Base-by-base conservation (phyloP, 2,329 filamentous ascomycete genomes). In the Paecilomyces variotii region DNA sequence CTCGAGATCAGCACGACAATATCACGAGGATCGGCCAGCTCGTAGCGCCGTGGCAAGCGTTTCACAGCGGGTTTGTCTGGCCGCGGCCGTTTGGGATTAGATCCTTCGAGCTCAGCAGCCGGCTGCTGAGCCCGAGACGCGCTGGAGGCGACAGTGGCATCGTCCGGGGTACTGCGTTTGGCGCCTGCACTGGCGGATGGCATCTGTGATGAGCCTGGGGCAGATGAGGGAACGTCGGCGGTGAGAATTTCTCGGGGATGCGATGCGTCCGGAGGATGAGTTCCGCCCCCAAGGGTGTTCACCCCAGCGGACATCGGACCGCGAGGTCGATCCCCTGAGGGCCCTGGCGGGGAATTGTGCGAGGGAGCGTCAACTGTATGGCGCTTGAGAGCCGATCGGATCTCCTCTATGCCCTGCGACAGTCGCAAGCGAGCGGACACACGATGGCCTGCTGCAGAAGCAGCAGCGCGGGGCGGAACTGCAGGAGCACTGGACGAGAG, bases 1-100 rank as follows among this genome's bases (percentile, higher is more conserved):
- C 95, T 90, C 53, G 92, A 87, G 64, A 99, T 94, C 61, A 99
- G 79, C 50, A 93, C 82, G 28, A 96, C 94, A 70, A 99, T 84
- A 71, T 97, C 92, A 68, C 91, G 89, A 7, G 90, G 84, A 45
- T 88, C 81, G 71, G 90, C 96, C 10, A 86, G 78, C 73, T 96
- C 91, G 73, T 99, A 99, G 67, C 82, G 81, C 60, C 82, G 74
- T 0, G 94, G 78, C 60, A 80, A 81, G 59, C 81, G 65, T 68
- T 85, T 86, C 57, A 79, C 67, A 2, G 73, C 74, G 2, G 78
- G 76, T 12, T 76, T 74, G 14, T 74, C 72, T 2, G 77, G 71
- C 53, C 79, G 76, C 30, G 74, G 66, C 45, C 80, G 77, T 66
- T 84, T 84, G 1, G 78, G 65, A 45, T 72, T 67, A 19, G 72